Evolutionary conservation across 2,329 filamentous ascomycete genomes (phyloP).

Genomic region (Colletotrichum cuscutae): DNA sequence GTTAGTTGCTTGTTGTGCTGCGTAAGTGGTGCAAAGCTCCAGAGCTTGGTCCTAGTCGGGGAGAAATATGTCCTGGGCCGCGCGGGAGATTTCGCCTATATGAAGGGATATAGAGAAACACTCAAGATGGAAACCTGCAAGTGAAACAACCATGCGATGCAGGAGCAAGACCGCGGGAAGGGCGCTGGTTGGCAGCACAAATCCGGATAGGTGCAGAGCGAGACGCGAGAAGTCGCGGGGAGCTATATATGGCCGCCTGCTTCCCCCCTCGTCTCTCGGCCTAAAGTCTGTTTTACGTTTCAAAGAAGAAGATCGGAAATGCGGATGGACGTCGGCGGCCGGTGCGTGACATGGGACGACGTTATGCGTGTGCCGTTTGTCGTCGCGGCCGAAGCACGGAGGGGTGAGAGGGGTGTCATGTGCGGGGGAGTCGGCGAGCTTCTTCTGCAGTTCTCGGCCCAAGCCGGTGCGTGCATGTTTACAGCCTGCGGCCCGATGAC

Average conservation of each 20-base stretch:
- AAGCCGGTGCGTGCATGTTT: background rate
- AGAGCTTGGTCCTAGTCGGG: background rate
- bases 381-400: slow-evolving; percentile 12
- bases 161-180: background rate
- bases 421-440: background rate
- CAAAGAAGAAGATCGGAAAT: slow-evolving; percentile 10
- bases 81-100: background rate
- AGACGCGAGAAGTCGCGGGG: slow-evolving; percentile 16
- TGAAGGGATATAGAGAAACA: no score
- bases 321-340: slow-evolving; percentile 1
- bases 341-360: slow-evolving; percentile 16
- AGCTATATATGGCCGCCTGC: background rate
- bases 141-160: background rate
- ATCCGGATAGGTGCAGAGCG: background rate
- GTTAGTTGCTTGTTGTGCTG: background rate
- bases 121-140: background rate
- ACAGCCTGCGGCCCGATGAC: background rate
- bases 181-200: background rate
- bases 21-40: background rate
- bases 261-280: background rate
- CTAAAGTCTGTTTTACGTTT: slow-evolving; percentile 14
- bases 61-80: background rate
- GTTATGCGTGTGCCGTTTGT: slow-evolving; percentile 17
- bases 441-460: slow-evolving; percentile 13
- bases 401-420: background rate